Percentiles rank a stretch among this genome's conserved stretches.
Evolutionary conservation across 1,139 yeast genomes (phyloP).

Genomic region (Pichia sp.): DNA sequence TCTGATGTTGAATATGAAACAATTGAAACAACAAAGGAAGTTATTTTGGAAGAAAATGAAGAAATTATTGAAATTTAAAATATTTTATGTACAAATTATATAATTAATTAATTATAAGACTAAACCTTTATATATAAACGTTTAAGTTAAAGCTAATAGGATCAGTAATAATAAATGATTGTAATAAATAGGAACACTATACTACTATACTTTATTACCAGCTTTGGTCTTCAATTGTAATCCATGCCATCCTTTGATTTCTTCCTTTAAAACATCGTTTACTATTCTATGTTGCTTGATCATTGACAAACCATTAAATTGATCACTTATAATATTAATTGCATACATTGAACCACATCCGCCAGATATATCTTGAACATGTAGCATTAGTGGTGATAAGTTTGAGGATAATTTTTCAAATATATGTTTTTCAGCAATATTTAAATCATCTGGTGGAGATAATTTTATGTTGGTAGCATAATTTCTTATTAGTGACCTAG

Average conservation of each 20-base stretch:
- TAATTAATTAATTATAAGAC: background rate
- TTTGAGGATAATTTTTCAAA: conserved; percentile 47
- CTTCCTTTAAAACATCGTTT: conserved; percentile 74
- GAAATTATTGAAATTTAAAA: conserved; percentile 53
- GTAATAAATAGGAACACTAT: background rate
- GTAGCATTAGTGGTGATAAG: conserved; percentile 53
- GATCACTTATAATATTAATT: conserved; percentile 63
- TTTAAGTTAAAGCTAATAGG: background rate
- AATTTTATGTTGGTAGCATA: background rate
- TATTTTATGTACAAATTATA: background rate
- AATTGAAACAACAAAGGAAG: conserved; percentile 61
- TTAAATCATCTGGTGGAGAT: conserved; percentile 28
- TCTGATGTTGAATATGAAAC: conserved; percentile 49
- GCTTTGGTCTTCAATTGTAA: conserved; percentile 74
- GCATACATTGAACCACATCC: conserved; percentile 99
- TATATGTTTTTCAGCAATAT: conserved; percentile 63
- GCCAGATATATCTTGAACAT: conserved; percentile 78
- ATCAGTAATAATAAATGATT: background rate
- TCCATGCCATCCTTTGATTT: conserved; percentile 92
- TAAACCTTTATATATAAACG: background rate
- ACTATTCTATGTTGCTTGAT: conserved; percentile 90
- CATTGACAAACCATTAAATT: conserved; percentile 75
- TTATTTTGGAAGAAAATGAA: conserved; percentile 68
- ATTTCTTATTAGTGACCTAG: background rate
- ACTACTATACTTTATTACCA: background rate